Percentiles rank a stretch among this genome's conserved stretches.
phyloP scores from a whole-genome alignment of 495 filamentous ascomycete genomes.

The Bombardia bombarda region DNA sequence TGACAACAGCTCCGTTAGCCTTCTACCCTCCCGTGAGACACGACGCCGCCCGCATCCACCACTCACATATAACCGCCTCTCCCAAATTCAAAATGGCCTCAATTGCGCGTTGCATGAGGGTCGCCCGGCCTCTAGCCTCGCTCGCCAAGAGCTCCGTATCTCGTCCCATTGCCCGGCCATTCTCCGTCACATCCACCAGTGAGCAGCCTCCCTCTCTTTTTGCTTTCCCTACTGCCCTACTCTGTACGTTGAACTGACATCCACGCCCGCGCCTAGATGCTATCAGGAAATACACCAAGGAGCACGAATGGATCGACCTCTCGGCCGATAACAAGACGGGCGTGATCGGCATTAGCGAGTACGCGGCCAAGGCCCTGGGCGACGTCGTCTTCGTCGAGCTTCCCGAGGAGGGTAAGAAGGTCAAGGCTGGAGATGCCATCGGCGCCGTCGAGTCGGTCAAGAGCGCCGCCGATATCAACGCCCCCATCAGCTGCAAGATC shows the following conservation, averaged over 20 bases:
- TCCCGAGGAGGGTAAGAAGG: conserved; percentile 53
- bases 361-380: conserved; percentile 83
- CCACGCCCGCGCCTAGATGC: conserved; percentile 25
- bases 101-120: conserved; percentile 40
- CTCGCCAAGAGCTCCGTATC: conserved; percentile 25
- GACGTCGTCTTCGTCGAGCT: conserved; percentile 98
- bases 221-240: not conserved
- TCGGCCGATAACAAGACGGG: conserved; percentile 62
- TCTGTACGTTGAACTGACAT: conserved; percentile 4
- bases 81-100: conserved; percentile 37
- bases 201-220: conserved; percentile 11
- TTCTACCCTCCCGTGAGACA: not conserved
- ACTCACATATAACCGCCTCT: not conserved
- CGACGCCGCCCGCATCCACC: not conserved
- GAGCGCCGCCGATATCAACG: conserved; percentile 90
- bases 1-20: not conserved
- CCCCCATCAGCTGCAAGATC: conserved; percentile 72
- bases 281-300: conserved; percentile 87
- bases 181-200: conserved; percentile 38
- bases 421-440: conserved; percentile 66
- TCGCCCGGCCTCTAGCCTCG: conserved; percentile 33
- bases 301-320: conserved; percentile 96
- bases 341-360: conserved; percentile 77
- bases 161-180: conserved; percentile 28
- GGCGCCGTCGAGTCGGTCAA: conserved; percentile 98